Evolutionary conservation across 1,284 basidiomycete genomes (phyloP).

Genomic region (Rhodotorula sp.): DNA sequence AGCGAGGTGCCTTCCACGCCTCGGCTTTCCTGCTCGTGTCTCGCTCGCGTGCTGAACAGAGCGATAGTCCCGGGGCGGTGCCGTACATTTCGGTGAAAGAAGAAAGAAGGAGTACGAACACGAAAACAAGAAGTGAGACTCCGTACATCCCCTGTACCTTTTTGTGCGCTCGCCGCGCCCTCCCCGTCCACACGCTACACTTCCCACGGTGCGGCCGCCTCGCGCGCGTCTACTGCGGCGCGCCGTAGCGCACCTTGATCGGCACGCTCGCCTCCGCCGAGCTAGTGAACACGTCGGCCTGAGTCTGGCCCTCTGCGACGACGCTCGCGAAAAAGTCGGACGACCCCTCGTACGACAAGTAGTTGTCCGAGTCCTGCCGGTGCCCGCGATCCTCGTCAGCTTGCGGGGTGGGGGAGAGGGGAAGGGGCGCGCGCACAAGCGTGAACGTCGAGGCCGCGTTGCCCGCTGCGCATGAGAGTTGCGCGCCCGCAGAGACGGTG

Average conservation of each 20-base stretch:
- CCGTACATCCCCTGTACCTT: no score
- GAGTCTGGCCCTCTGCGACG: slow-evolving; percentile 11
- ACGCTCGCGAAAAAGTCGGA: slow-evolving; percentile 20
- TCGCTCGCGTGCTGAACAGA: no score
- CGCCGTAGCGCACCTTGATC: neutral
- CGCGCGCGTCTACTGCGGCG: neutral
- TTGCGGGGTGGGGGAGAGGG: neutral
- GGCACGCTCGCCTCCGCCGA: neutral
- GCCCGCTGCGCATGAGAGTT: slow-evolving; percentile 57
- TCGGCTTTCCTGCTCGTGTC: no score
- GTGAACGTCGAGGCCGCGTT: slow-evolving; percentile 59
- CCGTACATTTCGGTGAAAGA: no score
- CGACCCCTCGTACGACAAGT: slow-evolving; percentile 6
- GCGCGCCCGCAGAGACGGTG: slow-evolving; percentile 52
- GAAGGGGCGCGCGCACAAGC: slow-evolving; percentile 49
- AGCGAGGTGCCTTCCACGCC: no score
- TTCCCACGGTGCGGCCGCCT: no score
- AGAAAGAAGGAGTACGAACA: no score
- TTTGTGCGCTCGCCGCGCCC: no score
- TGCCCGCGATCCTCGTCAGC: accelerated
- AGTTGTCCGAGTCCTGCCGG: neutral
- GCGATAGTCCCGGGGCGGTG: no score
- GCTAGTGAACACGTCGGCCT: slow-evolving; percentile 14
- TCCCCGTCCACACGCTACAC: no score
- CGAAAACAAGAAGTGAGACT: no score